Base-by-base conservation (phyloP, 192 early-diverging fungal species). In the Funneliformis geosporum region DNA sequence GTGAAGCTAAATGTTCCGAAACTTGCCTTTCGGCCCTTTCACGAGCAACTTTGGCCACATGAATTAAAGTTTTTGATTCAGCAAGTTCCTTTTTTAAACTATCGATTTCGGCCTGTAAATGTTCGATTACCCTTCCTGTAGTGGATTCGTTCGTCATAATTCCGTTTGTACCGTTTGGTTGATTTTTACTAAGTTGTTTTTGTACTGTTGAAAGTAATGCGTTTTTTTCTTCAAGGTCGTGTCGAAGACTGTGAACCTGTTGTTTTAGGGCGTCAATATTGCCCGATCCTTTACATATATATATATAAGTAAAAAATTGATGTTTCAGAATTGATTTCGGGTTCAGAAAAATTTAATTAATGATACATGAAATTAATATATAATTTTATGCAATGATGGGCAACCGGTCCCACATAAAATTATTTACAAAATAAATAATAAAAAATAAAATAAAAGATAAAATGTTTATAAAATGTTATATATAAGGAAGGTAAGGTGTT, bases 91-190 rank as follows among this genome's bases (percentile, higher is more conserved):
- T 78, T 69, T 69, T 78, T 55, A 78, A 69, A 8, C 38, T 16
- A 69, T 78, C 77, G 8, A 78, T 78, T 67, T 78, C 77, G 33
- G 28, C 65, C 27, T 78, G 77, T 16, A 78, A 59, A 39, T 69
- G 40, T 55, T 78, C 77, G 23, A 78, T 78, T 27, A 78, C 64
- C 10, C 77, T 55, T 43, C 77, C 77, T 7, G 77, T 78, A 9
- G 77, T 67, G 10, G 61, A 62, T 38, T 78, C 77, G 28, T 25
- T 60, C 10, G 18, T 23, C 47, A 39, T 64, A 25, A 23, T n/a
- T 23, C 25, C 43, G 38, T 39, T 43, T 43, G 69, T 23, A 16
- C 27, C 21, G 28, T n/a, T 61, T 40, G 73, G 73, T 60, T 78
- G 77, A 39, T 38, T 18, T 8, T 28, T 40, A 40, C 28, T 65